A percentile compares a stretch with the other conserved stretches of the same genome.
Evolutionary conservation across 2,329 filamentous ascomycete genomes (phyloP).

Genomic region (Claviceps monticola): DNA sequence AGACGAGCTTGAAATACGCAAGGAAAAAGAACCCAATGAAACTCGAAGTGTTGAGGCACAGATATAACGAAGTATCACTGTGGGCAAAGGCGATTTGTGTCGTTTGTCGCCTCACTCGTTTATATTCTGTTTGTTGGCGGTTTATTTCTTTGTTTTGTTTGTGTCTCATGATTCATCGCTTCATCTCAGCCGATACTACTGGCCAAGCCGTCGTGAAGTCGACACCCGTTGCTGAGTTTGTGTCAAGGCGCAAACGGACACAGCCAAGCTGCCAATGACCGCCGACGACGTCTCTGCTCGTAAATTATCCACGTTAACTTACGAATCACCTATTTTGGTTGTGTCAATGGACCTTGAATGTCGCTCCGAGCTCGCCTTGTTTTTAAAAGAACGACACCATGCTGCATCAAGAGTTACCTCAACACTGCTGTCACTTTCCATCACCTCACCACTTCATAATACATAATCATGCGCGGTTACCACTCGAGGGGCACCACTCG

Average conservation of each 20-base stretch:
- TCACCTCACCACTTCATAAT: not conserved
- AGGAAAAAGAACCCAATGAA: not conserved
- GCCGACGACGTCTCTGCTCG: not conserved
- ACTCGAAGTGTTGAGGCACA: too few relatives aligned
- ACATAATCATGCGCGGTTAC: not conserved
- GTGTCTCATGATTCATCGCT: not conserved
- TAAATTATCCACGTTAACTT: not conserved
- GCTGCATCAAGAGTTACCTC: too few relatives aligned
- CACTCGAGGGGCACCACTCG: not conserved
- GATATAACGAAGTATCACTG: not conserved
- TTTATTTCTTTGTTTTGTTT: not conserved
- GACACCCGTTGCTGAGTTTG: too few relatives aligned
- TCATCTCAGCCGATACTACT: not conserved
- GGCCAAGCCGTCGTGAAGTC: too few relatives aligned
- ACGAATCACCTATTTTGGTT: too few relatives aligned
- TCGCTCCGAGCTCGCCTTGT: too few relatives aligned
- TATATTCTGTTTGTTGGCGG: not conserved
- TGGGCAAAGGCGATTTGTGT: not conserved
- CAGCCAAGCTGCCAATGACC: not conserved
- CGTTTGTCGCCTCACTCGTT: not conserved
- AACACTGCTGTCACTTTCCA: not conserved
- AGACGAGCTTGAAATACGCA: not conserved
- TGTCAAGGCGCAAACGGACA: not conserved
- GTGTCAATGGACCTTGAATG: not conserved
- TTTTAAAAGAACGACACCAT: too few relatives aligned